Conservation (phyloP, 768 basidiomycete genomes). For the Mycena rebaudengoi region DNA sequence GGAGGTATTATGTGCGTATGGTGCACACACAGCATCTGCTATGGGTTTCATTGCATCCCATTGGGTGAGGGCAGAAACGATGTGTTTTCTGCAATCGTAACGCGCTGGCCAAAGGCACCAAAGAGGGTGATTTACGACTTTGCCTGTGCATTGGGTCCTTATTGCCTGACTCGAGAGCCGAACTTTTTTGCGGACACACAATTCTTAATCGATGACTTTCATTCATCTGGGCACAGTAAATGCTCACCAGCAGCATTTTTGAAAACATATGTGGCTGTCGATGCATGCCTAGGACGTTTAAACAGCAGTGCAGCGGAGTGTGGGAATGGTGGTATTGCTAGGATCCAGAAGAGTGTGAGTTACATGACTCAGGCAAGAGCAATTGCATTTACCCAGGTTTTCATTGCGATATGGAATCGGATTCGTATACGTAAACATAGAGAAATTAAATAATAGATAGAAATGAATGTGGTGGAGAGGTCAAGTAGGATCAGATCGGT, state of each 20-base stretch:
- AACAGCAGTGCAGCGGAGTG: too few species aligned
- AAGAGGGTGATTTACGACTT: constrained; percentile 38
- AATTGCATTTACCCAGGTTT: too few species aligned
- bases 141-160: constrained; percentile 40
- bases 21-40: constrained; percentile 43
- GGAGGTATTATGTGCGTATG: constrained; percentile 42
- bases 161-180: constrained; percentile 39
- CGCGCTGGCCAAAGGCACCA: constrained; percentile 39
- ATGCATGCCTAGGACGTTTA: too few species aligned
- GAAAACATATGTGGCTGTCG: too few species aligned
- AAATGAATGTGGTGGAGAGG: too few species aligned
- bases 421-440: too few species aligned
- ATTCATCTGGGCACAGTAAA: constrained; percentile 38
- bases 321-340: too few species aligned
- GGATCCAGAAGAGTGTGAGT: too few species aligned
- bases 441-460: too few species aligned
- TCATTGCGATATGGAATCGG: too few species aligned
- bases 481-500: too few species aligned
- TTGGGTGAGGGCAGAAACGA: constrained; percentile 46
- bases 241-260: constrained; percentile 37
- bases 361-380: too few species aligned
- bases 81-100: constrained; percentile 49
- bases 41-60: constrained; percentile 47
- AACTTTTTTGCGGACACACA: constrained; percentile 39
- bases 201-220: constrained; percentile 40